Percentiles rank a stretch among this genome's conserved stretches.
phyloP scores from a whole-genome alignment of 305 asterid genomes.

The Fraxinus dipetala region DNA sequence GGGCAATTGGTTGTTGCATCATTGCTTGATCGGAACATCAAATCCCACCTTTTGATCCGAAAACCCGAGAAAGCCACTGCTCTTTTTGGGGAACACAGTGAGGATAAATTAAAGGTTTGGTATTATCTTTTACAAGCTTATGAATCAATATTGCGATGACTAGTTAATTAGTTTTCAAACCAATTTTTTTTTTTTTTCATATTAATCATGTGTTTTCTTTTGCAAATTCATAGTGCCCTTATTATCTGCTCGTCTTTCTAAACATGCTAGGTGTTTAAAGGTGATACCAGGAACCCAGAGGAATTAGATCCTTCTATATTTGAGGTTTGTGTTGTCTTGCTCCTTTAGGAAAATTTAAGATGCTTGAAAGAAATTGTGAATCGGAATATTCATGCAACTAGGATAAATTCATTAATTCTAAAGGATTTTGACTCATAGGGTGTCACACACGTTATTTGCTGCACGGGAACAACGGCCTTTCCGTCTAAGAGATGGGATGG shows the following conservation, averaged over 20 bases:
- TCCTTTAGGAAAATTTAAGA: constrained; percentile 13
- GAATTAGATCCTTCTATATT: constrained; percentile 73
- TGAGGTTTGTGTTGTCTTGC: constrained; percentile 54
- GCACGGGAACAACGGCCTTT: constrained; percentile 97
- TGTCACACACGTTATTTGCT: constrained; percentile 88
- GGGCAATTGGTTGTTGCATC: constrained; percentile 96
- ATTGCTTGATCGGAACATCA: constrained; percentile 63
- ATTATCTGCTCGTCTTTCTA: constrained; percentile 28
- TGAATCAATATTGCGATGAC: not conserved
- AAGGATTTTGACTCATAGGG: constrained; percentile 43
- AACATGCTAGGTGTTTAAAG: constrained; percentile 65
- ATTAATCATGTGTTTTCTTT: constrained; percentile 1
- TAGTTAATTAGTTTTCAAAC: not conserved
- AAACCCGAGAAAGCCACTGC: constrained; percentile 68
- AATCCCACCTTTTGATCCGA: constrained; percentile 67
- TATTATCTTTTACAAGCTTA: constrained; percentile 15
- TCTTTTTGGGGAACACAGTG: constrained; percentile 78
- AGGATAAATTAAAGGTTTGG: constrained; percentile 65
- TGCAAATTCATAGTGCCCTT: constrained; percentile 23
- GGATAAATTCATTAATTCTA: not conserved
- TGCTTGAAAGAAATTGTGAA: constrained; percentile 23
- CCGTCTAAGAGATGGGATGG: constrained; percentile 98
- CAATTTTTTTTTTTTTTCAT: not conserved
- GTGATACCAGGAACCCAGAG: constrained; percentile 72
- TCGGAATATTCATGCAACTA: not conserved